Evolutionary conservation across 345 rosid genomes (phyloP).

Genomic region (Populus simonii): DNA sequence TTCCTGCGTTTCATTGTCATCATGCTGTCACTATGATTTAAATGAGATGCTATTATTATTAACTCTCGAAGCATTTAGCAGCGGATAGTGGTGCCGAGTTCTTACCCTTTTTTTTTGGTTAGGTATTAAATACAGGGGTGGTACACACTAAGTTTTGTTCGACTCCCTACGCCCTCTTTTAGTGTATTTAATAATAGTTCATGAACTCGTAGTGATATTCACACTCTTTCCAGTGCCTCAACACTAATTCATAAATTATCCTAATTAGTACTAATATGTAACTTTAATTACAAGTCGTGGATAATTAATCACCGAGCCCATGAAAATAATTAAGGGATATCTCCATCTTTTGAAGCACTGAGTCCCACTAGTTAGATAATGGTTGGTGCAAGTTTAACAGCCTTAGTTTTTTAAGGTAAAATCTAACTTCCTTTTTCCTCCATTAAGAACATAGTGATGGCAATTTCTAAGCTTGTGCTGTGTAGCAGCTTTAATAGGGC

Average conservation of each 20-base stretch:
- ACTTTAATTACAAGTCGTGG: not conserved
- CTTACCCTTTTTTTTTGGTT: not conserved
- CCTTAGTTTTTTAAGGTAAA: too few species aligned
- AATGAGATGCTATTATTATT: not conserved
- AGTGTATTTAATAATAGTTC: conserved; percentile 2
- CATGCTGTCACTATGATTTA: conserved; percentile 17
- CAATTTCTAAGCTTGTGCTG: too few species aligned
- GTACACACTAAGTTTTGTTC: conserved; percentile 35
- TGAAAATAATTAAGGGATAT: not conserved
- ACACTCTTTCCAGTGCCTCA: not conserved
- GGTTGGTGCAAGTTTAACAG: too few species aligned
- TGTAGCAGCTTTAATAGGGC: too few species aligned
- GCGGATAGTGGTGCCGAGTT: conserved; percentile 24
- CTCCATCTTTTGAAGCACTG: not conserved
- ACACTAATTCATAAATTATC: not conserved
- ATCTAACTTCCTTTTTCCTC: too few species aligned
- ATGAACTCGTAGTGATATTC: not conserved
- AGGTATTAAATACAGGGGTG: conserved; percentile 1
- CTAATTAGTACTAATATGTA: not conserved
- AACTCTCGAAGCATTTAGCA: conserved; percentile 9
- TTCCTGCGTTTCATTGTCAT: conserved; percentile 17
- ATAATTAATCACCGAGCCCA: conserved; percentile 3
- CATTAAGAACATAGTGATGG: too few species aligned
- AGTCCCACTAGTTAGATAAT: not conserved
- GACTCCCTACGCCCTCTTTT: conserved; percentile 9